Evolutionary conservation across 345 rosid species (phyloP).

Genomic region (Carallia pectinifolia): DNA sequence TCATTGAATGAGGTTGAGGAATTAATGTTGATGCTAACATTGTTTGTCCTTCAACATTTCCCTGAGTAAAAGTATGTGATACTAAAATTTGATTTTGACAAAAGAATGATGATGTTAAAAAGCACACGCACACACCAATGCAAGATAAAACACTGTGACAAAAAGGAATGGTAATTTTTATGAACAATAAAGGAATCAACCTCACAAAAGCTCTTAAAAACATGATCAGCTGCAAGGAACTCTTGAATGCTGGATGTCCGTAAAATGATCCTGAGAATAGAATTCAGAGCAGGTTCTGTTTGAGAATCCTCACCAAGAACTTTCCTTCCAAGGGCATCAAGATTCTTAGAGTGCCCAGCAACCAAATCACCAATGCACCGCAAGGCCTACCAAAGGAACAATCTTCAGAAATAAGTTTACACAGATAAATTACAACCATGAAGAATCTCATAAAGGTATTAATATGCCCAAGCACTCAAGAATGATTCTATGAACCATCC

Average conservation of each 20-base stretch:
- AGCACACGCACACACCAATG: neutral
- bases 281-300: conserved; percentile 89
- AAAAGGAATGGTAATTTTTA: conserved; percentile 2
- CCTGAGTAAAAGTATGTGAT: conserved; percentile 36
- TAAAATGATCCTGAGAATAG: conserved; percentile 84
- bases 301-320: conserved; percentile 90
- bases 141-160: neutral
- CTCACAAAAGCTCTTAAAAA: conserved; percentile 91
- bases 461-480: neutral
- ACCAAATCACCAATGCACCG: conserved; percentile 79
- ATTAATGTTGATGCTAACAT: conserved; percentile 94
- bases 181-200: conserved; percentile 40
- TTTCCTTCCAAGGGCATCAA: conserved; percentile 79
- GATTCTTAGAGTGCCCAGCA: conserved; percentile 72
- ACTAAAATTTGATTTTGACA: conserved; percentile 15
- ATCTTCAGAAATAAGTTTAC: conserved; percentile 11
- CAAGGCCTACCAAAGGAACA: conserved; percentile 56
- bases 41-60: conserved; percentile 80
- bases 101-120: conserved; percentile 4
- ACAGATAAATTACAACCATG: neutral
- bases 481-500: neutral
- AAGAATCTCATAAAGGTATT: neutral
- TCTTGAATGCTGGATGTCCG: conserved; percentile 84
- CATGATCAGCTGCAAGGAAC: conserved; percentile 85
- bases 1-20: conserved; percentile 65